These are phyloP conservation scores for Passiflora organensis DNA, from an alignment of 345 rosid species.

Conservation along the genomic window DNA sequence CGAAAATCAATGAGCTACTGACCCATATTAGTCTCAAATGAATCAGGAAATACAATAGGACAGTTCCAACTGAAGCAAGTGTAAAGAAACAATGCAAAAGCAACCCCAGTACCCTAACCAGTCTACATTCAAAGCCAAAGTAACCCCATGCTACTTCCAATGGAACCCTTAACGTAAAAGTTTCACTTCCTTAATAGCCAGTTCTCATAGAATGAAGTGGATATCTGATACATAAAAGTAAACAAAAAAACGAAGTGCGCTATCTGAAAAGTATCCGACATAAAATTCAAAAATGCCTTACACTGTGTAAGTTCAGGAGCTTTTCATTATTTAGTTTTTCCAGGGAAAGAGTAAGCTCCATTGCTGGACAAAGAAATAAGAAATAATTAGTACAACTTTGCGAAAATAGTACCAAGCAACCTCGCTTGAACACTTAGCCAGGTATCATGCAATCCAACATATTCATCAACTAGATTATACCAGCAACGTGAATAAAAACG, in stretches of 20 bases:
- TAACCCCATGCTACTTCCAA: too few species aligned
- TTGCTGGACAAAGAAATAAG: constrained; percentile 14
- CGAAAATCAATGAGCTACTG: too few species aligned
- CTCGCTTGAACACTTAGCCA: neutral
- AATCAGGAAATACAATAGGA: neutral
- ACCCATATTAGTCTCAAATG: too few species aligned
- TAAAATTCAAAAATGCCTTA: constrained; percentile 13
- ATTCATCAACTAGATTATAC: neutral
- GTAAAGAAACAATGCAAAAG: neutral
- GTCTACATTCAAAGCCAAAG: too few species aligned
- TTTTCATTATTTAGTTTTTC: constrained; percentile 27
- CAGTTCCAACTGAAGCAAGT: neutral
- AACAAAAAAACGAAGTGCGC: too few species aligned
- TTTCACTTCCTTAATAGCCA: too few species aligned
- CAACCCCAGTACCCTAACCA: too few species aligned
- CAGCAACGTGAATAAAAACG: neutral
- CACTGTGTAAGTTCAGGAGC: constrained; percentile 23
- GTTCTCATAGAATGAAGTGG: too few species aligned
- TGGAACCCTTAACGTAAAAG: too few species aligned
- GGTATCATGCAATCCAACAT: neutral
- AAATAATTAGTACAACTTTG: neutral
- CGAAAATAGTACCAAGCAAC: neutral
- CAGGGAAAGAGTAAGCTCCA: constrained; percentile 31
- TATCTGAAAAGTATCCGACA: too few species aligned
- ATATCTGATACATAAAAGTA: too few species aligned